These are phyloP conservation scores for Bassia scoparia DNA, from an alignment of 148 eudicot genomes.

Conservation along the genomic window DNA sequence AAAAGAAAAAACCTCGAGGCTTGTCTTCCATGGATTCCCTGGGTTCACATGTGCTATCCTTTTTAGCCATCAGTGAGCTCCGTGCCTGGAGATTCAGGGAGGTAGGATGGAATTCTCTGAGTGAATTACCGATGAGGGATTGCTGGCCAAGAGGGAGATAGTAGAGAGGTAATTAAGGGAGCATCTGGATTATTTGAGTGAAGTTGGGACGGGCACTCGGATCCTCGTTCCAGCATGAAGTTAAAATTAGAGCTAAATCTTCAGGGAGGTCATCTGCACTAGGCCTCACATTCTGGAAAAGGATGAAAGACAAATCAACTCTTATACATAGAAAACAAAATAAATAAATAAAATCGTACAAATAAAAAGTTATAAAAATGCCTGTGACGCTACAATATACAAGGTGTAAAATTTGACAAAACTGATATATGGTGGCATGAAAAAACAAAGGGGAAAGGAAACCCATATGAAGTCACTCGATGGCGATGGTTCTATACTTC, in stretches of 20 bases:
- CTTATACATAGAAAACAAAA: neutral
- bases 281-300: slow-evolving; percentile 76
- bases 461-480: neutral
- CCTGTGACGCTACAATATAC: neutral
- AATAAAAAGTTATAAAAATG: neutral
- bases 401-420: neutral
- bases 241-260: slow-evolving; percentile 66
- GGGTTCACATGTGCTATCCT: slow-evolving; percentile 54
- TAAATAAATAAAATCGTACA: neutral
- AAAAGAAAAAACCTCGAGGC: slow-evolving; percentile 59
- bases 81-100: slow-evolving; percentile 93
- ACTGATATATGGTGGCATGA: neutral
- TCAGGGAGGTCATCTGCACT: slow-evolving; percentile 83
- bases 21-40: slow-evolving; percentile 46
- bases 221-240: slow-evolving; percentile 90
- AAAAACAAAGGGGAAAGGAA: neutral
- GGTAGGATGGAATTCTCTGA: slow-evolving; percentile 59
- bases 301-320: slow-evolving; percentile 10
- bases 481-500: neutral
- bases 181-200: slow-evolving; percentile 82
- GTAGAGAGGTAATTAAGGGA: slow-evolving; percentile 50
- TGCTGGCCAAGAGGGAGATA: slow-evolving; percentile 54
- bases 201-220: slow-evolving; percentile 79
- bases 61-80: slow-evolving; percentile 62
- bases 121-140: slow-evolving; percentile 62